Conservation (phyloP, 495 filamentous ascomycete species). For the Lophiostoma macrostomum region DNA sequence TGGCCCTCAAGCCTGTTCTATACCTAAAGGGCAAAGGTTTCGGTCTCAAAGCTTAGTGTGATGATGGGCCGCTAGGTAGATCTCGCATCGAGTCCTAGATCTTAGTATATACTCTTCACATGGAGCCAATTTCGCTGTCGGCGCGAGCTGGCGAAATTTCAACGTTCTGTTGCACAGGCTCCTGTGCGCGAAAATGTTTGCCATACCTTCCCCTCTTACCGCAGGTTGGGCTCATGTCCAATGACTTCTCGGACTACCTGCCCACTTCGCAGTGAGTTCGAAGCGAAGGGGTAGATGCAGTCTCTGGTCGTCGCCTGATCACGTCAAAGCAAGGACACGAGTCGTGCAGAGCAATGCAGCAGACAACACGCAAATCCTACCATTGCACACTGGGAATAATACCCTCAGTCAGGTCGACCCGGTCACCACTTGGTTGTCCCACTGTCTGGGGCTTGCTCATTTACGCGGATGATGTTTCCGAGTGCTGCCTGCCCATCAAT, state of each 20-base stretch:
- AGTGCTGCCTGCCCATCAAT: not conserved
- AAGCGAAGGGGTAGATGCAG: not conserved
- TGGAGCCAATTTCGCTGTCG: not conserved
- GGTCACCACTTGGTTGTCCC: too few species aligned
- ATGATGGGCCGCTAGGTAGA: slow-evolving; percentile 24
- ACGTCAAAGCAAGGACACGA: slow-evolving; percentile 15
- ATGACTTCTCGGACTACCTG: slow-evolving; percentile 5
- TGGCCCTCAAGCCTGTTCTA: not conserved
- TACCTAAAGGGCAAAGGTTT: too few species aligned
- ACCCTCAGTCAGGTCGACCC: too few species aligned
- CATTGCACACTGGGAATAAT: not conserved
- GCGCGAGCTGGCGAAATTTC: too few species aligned
- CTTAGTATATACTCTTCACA: not conserved
- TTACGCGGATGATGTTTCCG: slow-evolving; percentile 4
- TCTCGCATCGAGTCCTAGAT: slow-evolving; percentile 20
- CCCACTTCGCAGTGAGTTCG: not conserved
- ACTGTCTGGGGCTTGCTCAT: too few species aligned
- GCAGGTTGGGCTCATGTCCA: not conserved
- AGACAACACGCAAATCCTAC: not conserved
- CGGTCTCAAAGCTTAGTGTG: slow-evolving; percentile 5
- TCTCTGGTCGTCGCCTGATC: slow-evolving; percentile 15
- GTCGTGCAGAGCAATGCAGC: slow-evolving; percentile 7
- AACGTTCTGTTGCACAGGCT: slow-evolving; percentile 5
- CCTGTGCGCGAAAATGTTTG: not conserved
- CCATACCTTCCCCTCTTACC: not conserved